Base-by-base conservation (phyloP, 352 stramenopile genomes). In the Ophiocytium majus region DNA sequence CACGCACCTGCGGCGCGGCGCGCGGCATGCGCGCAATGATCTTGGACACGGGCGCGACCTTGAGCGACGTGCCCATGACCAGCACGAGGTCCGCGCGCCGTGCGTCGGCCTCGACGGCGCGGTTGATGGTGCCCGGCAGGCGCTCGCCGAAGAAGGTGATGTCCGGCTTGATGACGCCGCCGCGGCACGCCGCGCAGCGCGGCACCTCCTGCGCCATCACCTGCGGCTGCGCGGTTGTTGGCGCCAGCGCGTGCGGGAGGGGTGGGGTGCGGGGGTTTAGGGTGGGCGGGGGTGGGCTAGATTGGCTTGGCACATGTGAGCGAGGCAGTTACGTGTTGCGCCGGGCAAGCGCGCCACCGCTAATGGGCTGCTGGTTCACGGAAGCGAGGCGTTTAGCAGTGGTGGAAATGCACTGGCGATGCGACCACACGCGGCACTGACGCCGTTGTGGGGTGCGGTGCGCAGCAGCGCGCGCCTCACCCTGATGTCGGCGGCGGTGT, bases 31-130 rank as follows among this genome's bases (percentile, higher is more conserved):
- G 81, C 33, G 84, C 75, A 23, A 91, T 34, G 64, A 92, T 83
- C 31, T 94, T 92, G n/a, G 95, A 94, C 28, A 99, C 94, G 0
- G 97, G 97, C 50, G 93, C 93, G 36, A 99, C 97, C 81, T 97
- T 96, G 0, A 99, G 91, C 9, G 94, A 98, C 32, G 97, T 99
- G 78, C 97, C 97, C 85, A 99, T 98, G 31, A 99, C 96, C 57
- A 99, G 93, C 37, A 99, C 89, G 32, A 98, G 89, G 91, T 99
- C 86, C 1, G 9, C 10, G 32, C 37, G 50, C 63, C 9, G 5
- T 5, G 63, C 91, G 89, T 98, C 94, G 31, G 80, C 79, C 83
- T 94, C 89, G 9, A 95, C 87, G n/a, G 86, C 89, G n/a, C 89
- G 93, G 82, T 91, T 93, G 79, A 99, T 97, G 80, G 91, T 92